phyloP scores from a whole-genome alignment of 225 moss, liverwort and hornwort species.

The Asterella californica region DNA sequence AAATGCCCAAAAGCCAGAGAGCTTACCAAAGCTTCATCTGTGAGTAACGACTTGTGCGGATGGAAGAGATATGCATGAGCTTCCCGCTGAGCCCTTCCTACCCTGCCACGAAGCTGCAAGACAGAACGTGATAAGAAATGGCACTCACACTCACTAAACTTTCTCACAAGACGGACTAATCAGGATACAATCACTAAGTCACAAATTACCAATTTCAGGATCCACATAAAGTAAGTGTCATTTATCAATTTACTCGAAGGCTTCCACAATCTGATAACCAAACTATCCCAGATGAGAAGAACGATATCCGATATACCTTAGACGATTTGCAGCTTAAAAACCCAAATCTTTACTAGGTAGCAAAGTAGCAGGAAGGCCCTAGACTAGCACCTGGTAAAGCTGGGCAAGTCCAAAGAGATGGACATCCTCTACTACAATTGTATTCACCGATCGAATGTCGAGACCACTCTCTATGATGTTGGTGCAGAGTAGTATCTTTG shows the following conservation, averaged over 20 bases:
- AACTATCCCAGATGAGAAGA: not conserved
- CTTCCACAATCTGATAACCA: not conserved
- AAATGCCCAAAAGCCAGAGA: not conserved
- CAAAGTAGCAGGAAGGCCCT: not conserved
- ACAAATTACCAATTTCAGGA: no score
- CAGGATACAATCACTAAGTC: not conserved
- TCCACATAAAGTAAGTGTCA: no score
- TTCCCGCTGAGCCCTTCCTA: slow-evolving; percentile 80
- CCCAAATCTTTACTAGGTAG: not conserved
- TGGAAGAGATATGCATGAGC: slow-evolving; percentile 92
- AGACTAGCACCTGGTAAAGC: slow-evolving; percentile 62
- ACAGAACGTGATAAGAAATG: not conserved
- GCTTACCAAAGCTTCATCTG: slow-evolving; percentile 73
- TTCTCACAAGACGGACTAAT: not conserved
- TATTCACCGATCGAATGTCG: slow-evolving; percentile 83
- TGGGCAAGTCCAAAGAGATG: slow-evolving; percentile 90
- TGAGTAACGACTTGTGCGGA: slow-evolving; percentile 68
- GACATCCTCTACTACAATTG: slow-evolving; percentile 90
- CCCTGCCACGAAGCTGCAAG: slow-evolving; percentile 76
- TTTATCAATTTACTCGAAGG: no score
- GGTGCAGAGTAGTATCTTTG: slow-evolving; percentile 80
- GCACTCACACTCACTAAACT: slow-evolving; percentile 19
- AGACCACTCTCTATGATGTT: slow-evolving; percentile 93
- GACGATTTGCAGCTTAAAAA: no score
- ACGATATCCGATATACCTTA: not conserved